These are phyloP conservation scores for Phytophthora vignae DNA, from an alignment of 352 stramenopile genomes.

Conservation along the genomic window DNA sequence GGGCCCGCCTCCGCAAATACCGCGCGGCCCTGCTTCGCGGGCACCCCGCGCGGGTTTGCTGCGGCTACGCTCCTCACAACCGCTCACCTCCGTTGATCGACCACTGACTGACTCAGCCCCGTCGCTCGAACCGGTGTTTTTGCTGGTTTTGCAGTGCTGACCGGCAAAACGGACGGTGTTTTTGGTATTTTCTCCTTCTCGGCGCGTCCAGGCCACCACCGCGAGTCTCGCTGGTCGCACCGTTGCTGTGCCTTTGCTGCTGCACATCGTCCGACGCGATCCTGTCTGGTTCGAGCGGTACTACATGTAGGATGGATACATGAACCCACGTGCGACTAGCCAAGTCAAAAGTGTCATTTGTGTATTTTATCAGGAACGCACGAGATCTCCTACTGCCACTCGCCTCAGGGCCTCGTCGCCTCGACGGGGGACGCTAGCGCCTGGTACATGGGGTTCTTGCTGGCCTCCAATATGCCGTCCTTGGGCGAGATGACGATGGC, in stretches of 20 bases:
- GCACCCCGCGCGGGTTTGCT: too few relatives aligned
- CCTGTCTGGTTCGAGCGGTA: too few relatives aligned
- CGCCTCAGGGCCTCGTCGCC: conserved; percentile 7
- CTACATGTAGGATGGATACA: too few relatives aligned
- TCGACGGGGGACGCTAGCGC: conserved; percentile 25
- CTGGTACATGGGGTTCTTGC: conserved; percentile 37
- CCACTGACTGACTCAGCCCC: too few relatives aligned
- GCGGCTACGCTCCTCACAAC: too few relatives aligned
- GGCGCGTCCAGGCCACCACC: neutral
- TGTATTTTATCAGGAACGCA: neutral
- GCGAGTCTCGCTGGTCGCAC: conserved; percentile 10
- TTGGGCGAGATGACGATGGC: conserved; percentile 31
- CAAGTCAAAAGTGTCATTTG: conserved; percentile 2
- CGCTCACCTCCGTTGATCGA: too few relatives aligned
- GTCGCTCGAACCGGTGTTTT: too few relatives aligned
- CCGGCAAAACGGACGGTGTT: too few relatives aligned
- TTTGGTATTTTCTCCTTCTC: too few relatives aligned
- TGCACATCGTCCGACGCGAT: neutral
- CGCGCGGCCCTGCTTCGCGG: too few relatives aligned
- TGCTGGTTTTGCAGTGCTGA: too few relatives aligned
- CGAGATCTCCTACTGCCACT: neutral
- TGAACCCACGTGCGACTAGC: neutral
- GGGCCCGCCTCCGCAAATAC: too few relatives aligned
- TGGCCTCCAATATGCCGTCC: conserved; percentile 12
- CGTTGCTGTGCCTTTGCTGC: neutral